Conservation (phyloP, 2,329 filamentous ascomycete species). For the Septoria linicola region DNA sequence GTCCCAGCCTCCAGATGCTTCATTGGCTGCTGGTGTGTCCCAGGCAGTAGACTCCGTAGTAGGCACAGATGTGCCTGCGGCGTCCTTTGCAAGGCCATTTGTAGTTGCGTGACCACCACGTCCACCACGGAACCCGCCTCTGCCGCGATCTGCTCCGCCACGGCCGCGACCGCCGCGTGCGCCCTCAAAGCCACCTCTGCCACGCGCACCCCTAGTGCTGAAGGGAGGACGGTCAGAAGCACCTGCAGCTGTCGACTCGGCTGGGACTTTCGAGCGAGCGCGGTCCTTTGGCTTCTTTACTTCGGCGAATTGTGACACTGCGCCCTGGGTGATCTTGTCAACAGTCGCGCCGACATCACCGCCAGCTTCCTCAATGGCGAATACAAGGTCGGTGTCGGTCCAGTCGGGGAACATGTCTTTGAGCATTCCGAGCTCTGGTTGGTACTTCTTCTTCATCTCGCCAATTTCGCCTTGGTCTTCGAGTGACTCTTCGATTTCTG, state of each 20-base stretch:
- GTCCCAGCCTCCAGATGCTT: conserved; percentile 30
- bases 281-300: conserved; percentile 77
- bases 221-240: conserved; percentile 51
- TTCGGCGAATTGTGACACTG: conserved; percentile 80
- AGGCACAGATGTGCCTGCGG: conserved; percentile 58
- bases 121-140: conserved; percentile 55
- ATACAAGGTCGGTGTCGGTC: conserved; percentile 92
- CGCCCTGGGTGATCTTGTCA: conserved; percentile 76
- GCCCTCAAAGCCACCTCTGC: conserved; percentile 49
- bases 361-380: conserved; percentile 84
- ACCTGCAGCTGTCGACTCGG: conserved; percentile 54
- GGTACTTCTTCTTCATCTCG: conserved; percentile 87
- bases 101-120: conserved; percentile 61
- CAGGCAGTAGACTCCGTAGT: conserved; percentile 68
- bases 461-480: conserved; percentile 87
- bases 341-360: conserved; percentile 72
- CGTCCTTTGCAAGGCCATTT: conserved; percentile 61
- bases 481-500: conserved; percentile 58
- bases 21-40: conserved; percentile 49
- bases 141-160: conserved; percentile 56
- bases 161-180: conserved; percentile 62
- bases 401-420: conserved; percentile 94
- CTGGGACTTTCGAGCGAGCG: conserved; percentile 70
- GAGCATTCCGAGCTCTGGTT: conserved; percentile 73
- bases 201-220: conserved; percentile 42